Conservation (phyloP, 805 yeast species). For the Kodamaea nitidulidarum region DNA sequence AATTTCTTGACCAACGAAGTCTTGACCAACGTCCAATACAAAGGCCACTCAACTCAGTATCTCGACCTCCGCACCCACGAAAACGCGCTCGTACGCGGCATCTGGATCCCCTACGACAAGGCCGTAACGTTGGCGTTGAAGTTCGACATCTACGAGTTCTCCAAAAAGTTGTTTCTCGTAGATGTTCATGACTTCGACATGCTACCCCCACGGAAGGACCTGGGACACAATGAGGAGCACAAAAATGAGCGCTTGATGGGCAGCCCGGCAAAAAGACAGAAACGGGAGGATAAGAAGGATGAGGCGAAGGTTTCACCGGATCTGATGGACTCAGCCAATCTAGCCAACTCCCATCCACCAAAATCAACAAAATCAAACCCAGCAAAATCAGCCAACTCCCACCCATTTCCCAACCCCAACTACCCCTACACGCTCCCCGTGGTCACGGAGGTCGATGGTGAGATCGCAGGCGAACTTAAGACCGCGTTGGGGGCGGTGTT, state of each 20-base stretch:
- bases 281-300: not conserved
- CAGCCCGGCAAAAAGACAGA: conserved; percentile 37
- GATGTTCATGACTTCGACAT: conserved; percentile 43
- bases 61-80: conserved; percentile 29
- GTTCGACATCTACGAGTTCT: conserved; percentile 37
- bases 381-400: no score
- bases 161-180: conserved; percentile 35
- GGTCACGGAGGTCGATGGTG: conserved; percentile 29
- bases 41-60: conserved; percentile 16
- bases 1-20: conserved; percentile 33
- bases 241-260: conserved; percentile 16
- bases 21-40: conserved; percentile 28
- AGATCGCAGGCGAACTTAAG: conserved; percentile 30
- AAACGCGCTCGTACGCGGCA: conserved; percentile 26
- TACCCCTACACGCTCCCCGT: conserved; percentile 50
- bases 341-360: no score
- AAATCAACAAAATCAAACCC: no score
- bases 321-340: no score
- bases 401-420: conserved; percentile 42
- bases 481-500: conserved; percentile 32
- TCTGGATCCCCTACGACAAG: conserved; percentile 44
- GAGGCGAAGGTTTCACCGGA: no score
- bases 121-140: conserved; percentile 37
- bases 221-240: conserved; percentile 15
- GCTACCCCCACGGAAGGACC: conserved; percentile 27